These are phyloP conservation scores for Sordariomycetes sp. DNA, from an alignment of 2,329 filamentous ascomycete species.

Conservation along the genomic window DNA sequence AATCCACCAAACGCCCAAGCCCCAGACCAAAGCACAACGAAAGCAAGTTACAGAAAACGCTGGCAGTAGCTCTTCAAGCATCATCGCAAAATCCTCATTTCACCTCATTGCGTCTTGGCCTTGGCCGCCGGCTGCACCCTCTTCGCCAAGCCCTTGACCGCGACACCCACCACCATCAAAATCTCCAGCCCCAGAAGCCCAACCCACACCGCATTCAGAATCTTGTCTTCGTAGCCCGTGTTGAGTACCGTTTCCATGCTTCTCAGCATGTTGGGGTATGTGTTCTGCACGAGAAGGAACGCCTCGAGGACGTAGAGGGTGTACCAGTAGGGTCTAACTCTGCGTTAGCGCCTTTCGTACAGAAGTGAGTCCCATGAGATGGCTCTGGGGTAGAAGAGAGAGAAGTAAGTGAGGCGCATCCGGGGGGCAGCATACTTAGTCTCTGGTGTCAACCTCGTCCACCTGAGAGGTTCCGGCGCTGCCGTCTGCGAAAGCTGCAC, in stretches of 20 bases:
- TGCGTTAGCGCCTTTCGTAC: too few relatives aligned
- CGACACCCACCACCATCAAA: slow-evolving; percentile 31
- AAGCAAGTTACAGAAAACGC: too few relatives aligned
- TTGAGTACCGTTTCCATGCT: slow-evolving; percentile 10
- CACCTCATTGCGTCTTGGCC: slow-evolving; percentile 5
- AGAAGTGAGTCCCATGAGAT: too few relatives aligned
- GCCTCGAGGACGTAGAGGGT: slow-evolving; percentile 11
- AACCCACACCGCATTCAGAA: slow-evolving; percentile 38
- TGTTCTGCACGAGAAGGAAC: slow-evolving; percentile 15
- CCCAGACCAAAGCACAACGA: too few relatives aligned
- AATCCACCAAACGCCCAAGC: too few relatives aligned
- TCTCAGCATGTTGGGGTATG: slow-evolving; percentile 3
- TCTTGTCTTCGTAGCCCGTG: slow-evolving; percentile 22
- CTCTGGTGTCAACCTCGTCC: slow-evolving; percentile 9
- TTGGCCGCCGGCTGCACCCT: slow-evolving; percentile 10
- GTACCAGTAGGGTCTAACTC: slow-evolving; percentile 11
- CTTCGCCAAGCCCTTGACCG: slow-evolving; percentile 19
- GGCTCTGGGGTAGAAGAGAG: not conserved
- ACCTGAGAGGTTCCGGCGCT: slow-evolving; percentile 7
- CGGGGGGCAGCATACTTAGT: slow-evolving; percentile 8
- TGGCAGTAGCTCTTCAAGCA: too few relatives aligned
- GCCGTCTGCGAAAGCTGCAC: slow-evolving; percentile 11
- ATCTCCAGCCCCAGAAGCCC: slow-evolving; percentile 35
- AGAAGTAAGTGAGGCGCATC: not conserved
- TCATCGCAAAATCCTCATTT: too few relatives aligned